A percentile compares a stretch with the other conserved stretches of the same genome.
Evolutionary conservation across 371 early-diverging fungal species (phyloP).

Genomic region (Mortierella sp.): DNA sequence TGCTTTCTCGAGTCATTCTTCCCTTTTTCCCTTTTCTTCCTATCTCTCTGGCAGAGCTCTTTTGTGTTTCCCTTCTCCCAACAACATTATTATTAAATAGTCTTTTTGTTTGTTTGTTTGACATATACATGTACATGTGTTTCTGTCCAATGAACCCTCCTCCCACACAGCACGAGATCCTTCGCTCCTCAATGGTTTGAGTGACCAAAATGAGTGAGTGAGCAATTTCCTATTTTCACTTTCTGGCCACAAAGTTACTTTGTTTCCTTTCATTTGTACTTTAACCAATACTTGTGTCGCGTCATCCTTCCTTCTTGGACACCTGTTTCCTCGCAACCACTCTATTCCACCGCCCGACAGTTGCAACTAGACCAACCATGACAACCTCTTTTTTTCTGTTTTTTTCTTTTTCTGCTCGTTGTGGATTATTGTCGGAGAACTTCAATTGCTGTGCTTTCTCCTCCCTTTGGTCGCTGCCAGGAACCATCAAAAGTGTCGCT

Average conservation of each 20-base stretch:
- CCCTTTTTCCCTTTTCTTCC: background rate
- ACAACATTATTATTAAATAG: background rate
- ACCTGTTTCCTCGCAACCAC: background rate
- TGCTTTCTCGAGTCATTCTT: background rate
- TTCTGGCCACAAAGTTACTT: background rate
- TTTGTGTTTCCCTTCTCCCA: background rate
- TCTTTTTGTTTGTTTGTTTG: background rate
- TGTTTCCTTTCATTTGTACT: background rate
- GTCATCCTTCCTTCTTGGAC: background rate
- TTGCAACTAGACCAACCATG: background rate
- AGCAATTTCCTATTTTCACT: background rate
- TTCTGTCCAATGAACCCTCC: background rate
- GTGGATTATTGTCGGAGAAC: background rate
- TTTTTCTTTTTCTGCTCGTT: background rate
- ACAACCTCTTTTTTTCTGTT: background rate
- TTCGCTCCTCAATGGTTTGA: background rate
- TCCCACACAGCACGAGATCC: conserved; percentile 5
- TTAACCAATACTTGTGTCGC: background rate
- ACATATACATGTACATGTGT: background rate
- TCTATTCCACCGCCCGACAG: background rate
- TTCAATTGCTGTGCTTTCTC: background rate
- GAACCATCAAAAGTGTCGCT: conserved; percentile 11
- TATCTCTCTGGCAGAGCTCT: background rate
- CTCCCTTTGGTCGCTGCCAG: background rate
- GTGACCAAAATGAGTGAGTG: background rate